Evolutionary conservation across 2,329 filamentous ascomycete species (phyloP), one percentile per base, ranked within the genome.

Genomic region (Trichophaea hybrida): DNA sequence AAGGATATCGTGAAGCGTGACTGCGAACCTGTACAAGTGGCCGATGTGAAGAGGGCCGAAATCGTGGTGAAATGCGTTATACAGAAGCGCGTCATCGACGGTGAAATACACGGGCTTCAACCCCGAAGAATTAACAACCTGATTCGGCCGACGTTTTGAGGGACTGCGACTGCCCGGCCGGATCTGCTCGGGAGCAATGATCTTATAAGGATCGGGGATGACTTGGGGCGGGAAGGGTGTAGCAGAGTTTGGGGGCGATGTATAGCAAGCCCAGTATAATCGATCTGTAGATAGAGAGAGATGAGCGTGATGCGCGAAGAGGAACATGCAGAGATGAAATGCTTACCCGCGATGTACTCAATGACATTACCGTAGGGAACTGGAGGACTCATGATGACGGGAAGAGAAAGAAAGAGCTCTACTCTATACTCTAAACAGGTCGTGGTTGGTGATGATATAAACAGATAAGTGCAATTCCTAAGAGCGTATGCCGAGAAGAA

Each of bases 41-140:
- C 93, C 93, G 67, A 98, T 94, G 76, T 98, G 93, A 61, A 98
- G 78, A 69, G 93, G 93, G 69, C 93, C 93, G 73, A 98, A 98
- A 75, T 98, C 93, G 69, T 94, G 90, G 74, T 97, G 90, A 74
- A 98, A 98, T 35, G 91, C 90, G 73, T 98, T 98, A 78, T 98
- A 98, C 51, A 95, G 79, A 49, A 98, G 82, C 44, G 78, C 85
- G 71, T 94, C 88, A 71, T 98, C 93, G 67, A 97, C 84, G 55
- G 88, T 91, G 74, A 98, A 98, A 75, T 97, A 98, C 71, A 87
- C 90, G 0, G 93, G 93, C 58, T 83, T 75, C 66, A 79, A 81
- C 57, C 77, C 74, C n/a, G 77, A 73, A 61, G 74, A 72, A 32
- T 74, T 68, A 5, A 63, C 61, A 46, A 66, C 63, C 17, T 59